Base-by-base conservation (phyloP, 768 basidiomycete genomes). In the Xerocomellus dryophilus region DNA sequence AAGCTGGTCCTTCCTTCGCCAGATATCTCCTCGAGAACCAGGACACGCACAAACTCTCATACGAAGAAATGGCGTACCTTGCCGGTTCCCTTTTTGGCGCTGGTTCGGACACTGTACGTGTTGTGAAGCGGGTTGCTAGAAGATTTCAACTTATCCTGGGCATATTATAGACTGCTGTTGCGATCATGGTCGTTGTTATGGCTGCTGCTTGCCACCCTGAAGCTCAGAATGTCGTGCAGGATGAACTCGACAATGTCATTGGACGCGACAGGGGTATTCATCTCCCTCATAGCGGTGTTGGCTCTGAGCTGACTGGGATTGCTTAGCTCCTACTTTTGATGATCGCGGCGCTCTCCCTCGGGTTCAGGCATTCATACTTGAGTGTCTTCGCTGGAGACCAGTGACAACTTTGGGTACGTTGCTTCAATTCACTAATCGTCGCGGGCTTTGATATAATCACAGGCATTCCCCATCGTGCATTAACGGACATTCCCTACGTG, bases 1-100 rank as follows among this genome's bases (percentile, higher is more conserved):
- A 55, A 18, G 60, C 62, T 23, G 65, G 67, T 9, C 67, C 69
- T n/a, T 74, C 80, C 18, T 86, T 86, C 60, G 81, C 76, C 0
- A 78, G 76, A 62, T 81, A 83, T 55, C 76, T 86, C 27, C 69
- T 85, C 2, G 79, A 84, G 57, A 77, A 78, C 17, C 82, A 85
- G 59, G 52, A 63, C 2, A 76, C 80, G 43, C 77, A 82, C 43
- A 79, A 76, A 11, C 75, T 85, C 9, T 76, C 81, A 4, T 73
- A 81, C 50, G 72, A 79, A 50, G 84, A 86, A 61, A 76, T 78
- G 25, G 79, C 84, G 0, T 86, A 86, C 63, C 76, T 86, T 23
- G 80, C 81, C 0, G 85, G 85, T 0, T 76, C 78, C 36, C 80
- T 86, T 68, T 86, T 83, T 54, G 85, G 85, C 23, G 84, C 84